phyloP scores from a whole-genome alignment of 2,329 filamentous ascomycete genomes.

The Beauveria varroae region DNA sequence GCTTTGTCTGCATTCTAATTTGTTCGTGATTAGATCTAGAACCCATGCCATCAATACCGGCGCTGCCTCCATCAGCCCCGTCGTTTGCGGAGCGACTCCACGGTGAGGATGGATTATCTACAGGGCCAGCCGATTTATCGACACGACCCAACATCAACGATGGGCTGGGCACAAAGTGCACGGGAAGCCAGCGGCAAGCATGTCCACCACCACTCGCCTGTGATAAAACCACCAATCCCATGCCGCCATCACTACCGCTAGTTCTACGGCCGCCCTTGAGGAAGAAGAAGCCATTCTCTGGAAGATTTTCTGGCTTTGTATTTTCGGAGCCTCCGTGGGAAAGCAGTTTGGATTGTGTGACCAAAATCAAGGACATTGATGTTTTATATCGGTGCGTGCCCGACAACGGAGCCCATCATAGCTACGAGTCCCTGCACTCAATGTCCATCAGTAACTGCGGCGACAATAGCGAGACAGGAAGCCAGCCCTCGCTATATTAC shows the following conservation, averaged over 20 bases:
- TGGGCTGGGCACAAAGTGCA: background rate
- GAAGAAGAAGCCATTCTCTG: slow-evolving; percentile 61
- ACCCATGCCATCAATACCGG: slow-evolving; percentile 49
- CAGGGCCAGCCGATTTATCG: slow-evolving; percentile 18
- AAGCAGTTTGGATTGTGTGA: slow-evolving; percentile 42
- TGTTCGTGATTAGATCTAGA: slow-evolving; percentile 24
- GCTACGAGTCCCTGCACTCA: slow-evolving; percentile 39
- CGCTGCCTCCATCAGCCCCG: slow-evolving; percentile 47
- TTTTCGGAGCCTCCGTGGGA: slow-evolving; percentile 36
- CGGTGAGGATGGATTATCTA: slow-evolving; percentile 33
- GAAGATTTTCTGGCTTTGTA: slow-evolving; percentile 50
- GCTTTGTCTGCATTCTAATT: background rate
- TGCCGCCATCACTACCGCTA: slow-evolving; percentile 49
- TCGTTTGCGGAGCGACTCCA: slow-evolving; percentile 51
- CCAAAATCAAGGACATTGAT: slow-evolving; percentile 45
- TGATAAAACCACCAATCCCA: background rate
- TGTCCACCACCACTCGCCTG: background rate
- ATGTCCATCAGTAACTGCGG: slow-evolving; percentile 41
- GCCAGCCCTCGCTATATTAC: slow-evolving; percentile 42
- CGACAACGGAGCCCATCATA: slow-evolving; percentile 26
- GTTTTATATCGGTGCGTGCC: slow-evolving; percentile 53
- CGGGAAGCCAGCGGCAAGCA: slow-evolving; percentile 13
- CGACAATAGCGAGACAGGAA: slow-evolving; percentile 25
- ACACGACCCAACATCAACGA: slow-evolving; percentile 22
- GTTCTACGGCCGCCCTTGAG: slow-evolving; percentile 52